Conservation (phyloP, 768 basidiomycete genomes). For the Cantharellus cinnabarinus region DNA sequence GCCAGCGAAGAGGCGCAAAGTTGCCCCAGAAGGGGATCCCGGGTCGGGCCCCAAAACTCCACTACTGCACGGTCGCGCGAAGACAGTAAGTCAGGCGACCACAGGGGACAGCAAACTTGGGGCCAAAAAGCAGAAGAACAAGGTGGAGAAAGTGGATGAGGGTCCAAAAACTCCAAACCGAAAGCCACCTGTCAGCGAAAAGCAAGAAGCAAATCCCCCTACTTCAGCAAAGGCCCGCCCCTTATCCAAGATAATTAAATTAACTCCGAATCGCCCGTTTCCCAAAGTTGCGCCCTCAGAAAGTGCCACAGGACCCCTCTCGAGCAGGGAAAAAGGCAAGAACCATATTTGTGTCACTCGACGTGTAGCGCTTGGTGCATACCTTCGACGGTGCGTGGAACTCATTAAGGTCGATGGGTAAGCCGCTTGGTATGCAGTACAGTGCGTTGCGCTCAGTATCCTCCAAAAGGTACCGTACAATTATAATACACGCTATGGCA, state of each 20-base stretch:
- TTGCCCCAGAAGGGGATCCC: too few relatives aligned
- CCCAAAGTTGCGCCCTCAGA: conserved; percentile 56
- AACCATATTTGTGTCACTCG: conserved; percentile 65
- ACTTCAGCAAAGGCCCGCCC: too few relatives aligned
- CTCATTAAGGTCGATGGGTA: conserved; percentile 54
- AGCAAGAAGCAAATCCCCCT: too few relatives aligned
- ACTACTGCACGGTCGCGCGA: too few relatives aligned
- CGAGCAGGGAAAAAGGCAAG: conserved; percentile 59
- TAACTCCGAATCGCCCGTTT: conserved; percentile 54
- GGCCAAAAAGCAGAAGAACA: too few relatives aligned
- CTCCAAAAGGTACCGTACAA: conserved; percentile 37
- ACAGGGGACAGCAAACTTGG: too few relatives aligned
- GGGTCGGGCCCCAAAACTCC: too few relatives aligned
- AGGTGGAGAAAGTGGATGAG: too few relatives aligned
- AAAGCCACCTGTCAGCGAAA: too few relatives aligned
- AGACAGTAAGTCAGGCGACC: too few relatives aligned
- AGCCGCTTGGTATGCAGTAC: conserved; percentile 9
- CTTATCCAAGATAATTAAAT: conserved; percentile 20
- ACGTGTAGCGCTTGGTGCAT: conserved; percentile 47
- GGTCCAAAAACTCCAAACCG: too few relatives aligned
- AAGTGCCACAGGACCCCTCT: conserved; percentile 62
- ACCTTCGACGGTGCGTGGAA: conserved; percentile 60
- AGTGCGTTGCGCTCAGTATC: background rate
- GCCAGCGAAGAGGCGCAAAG: too few relatives aligned
- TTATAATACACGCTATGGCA: conserved; percentile 67